Evolutionary conservation across 176 grass and related monocot genomes (phyloP).

Genomic region (Musa troglodytarum): DNA sequence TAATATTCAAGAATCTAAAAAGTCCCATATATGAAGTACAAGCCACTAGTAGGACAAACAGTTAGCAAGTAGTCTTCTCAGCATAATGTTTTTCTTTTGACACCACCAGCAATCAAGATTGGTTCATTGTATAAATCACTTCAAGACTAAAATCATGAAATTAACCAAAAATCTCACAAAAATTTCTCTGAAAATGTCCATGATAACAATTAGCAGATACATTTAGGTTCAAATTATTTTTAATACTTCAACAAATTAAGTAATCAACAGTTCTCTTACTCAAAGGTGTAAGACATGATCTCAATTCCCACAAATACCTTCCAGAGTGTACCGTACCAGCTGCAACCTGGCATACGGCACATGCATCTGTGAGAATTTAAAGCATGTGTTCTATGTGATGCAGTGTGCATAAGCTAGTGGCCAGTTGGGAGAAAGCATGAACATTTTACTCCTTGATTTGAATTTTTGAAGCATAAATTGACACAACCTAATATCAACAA

Average conservation of each 20-base stretch:
- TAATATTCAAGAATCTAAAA: too few relatives aligned
- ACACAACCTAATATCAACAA: background rate
- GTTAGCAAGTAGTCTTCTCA: too few relatives aligned
- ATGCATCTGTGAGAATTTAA: too few relatives aligned
- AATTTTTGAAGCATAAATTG: background rate
- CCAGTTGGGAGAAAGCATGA: too few relatives aligned
- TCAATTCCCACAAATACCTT: too few relatives aligned
- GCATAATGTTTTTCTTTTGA: background rate
- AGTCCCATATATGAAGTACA: too few relatives aligned
- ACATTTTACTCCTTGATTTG: background rate
- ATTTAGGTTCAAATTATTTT: background rate
- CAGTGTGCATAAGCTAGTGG: too few relatives aligned
- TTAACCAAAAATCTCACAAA: background rate
- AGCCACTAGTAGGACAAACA: too few relatives aligned
- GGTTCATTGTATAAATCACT: background rate
- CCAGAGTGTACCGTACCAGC: too few relatives aligned
- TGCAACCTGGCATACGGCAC: too few relatives aligned
- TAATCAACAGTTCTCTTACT: background rate
- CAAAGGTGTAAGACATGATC: background rate
- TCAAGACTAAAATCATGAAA: background rate
- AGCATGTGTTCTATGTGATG: too few relatives aligned
- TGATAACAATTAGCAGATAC: background rate
- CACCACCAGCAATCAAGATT: background rate
- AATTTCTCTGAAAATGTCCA: background rate
- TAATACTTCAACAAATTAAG: background rate